phyloP scores from a whole-genome alignment of 1,139 yeast genomes.

The Kluyveromyces sp. region DNA sequence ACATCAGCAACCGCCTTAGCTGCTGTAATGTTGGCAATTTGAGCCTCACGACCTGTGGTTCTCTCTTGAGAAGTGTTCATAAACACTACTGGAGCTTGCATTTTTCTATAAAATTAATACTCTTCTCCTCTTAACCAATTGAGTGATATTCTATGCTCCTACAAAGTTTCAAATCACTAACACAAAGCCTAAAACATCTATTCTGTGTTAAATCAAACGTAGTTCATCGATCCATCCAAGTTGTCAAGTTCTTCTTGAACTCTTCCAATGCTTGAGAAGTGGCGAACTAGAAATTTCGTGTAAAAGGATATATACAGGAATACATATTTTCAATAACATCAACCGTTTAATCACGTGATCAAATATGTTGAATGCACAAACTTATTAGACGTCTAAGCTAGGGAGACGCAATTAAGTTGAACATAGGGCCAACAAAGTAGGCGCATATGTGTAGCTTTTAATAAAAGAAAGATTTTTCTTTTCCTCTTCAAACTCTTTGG shows the following conservation, averaged over 20 bases:
- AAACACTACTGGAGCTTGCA: constrained; percentile 73
- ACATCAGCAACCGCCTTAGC: constrained; percentile 98
- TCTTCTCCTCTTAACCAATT: no score
- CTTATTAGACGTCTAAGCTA: not conserved
- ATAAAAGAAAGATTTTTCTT: no score
- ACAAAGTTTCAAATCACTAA: no score
- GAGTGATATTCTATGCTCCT: no score
- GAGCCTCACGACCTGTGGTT: constrained; percentile 96
- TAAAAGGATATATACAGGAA: not conserved
- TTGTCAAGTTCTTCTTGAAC: not conserved
- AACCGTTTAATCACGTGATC: not conserved
- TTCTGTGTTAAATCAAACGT: not conserved
- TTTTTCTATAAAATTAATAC: constrained; percentile 13
- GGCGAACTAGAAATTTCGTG: not conserved
- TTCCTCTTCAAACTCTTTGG: no score
- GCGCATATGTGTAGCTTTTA: no score
- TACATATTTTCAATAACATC: no score
- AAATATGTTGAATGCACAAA: not conserved
- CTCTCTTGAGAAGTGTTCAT: constrained; percentile 86
- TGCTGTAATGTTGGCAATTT: constrained; percentile 91
- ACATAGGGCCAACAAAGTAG: no score
- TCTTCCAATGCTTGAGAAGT: not conserved
- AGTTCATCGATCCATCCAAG: not conserved
- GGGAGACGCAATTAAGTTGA: no score
- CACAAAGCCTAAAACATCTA: no score